Evolutionary conservation across 208 protist genomes (phyloP).

Genomic region (Leishmania gerbilli): DNA sequence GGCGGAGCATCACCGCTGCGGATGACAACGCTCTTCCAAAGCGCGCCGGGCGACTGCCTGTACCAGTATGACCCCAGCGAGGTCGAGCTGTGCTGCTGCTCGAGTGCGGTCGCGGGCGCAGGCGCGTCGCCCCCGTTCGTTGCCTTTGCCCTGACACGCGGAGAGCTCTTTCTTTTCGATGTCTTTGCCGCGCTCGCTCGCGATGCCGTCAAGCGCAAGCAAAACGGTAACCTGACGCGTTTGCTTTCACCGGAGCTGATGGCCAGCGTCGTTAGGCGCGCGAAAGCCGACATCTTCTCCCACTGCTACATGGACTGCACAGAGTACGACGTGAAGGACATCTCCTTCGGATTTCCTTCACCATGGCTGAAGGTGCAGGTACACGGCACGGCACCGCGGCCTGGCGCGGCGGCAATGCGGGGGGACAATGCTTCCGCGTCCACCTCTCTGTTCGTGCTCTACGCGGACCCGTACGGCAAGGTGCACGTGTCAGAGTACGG

Average conservation of each 20-base stretch:
- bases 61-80: conserved; percentile 68
- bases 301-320: conserved; percentile 55
- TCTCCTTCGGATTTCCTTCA: conserved; percentile 40
- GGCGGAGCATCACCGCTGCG: conserved; percentile 15
- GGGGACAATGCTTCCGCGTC: conserved; percentile 3
- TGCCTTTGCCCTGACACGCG: conserved; percentile 60
- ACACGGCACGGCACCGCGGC: neutral
- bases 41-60: conserved; percentile 49
- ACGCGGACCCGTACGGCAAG: conserved; percentile 57
- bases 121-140: conserved; percentile 46
- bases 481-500: conserved; percentile 74
- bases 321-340: conserved; percentile 75
- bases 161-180: conserved; percentile 69
- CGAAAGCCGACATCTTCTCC: conserved; percentile 21
- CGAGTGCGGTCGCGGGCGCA: neutral
- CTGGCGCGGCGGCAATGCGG: neutral
- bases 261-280: neutral
- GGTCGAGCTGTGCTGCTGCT: conserved; percentile 53
- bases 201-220: conserved; percentile 17
- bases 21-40: conserved; percentile 67
- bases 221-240: conserved; percentile 14
- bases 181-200: conserved; percentile 52
- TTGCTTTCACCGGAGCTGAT: conserved; percentile 35
- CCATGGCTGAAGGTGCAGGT: neutral
- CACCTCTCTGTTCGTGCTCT: conserved; percentile 58